Evolutionary conservation across 139 green algal genomes (phyloP).

Genomic region (Bryopsis sp.): DNA sequence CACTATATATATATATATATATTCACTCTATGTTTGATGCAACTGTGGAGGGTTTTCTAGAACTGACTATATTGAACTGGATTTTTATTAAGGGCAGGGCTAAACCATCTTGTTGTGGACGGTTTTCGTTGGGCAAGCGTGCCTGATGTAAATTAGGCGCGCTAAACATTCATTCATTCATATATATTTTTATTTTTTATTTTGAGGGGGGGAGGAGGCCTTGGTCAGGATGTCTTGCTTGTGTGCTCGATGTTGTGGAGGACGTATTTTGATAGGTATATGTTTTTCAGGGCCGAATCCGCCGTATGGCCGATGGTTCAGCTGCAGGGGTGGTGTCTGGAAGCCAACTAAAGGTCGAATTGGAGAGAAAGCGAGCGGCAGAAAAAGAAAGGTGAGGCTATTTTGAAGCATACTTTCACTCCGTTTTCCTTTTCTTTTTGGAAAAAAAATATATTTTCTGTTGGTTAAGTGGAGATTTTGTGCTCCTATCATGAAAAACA

Average conservation of each 20-base stretch:
- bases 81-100: too few species aligned
- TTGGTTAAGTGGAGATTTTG: background rate
- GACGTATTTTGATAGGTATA: background rate
- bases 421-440: background rate
- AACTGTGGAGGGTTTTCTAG: too few species aligned
- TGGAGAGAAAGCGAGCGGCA: constrained; percentile 3
- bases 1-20: too few species aligned
- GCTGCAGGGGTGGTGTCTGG: background rate
- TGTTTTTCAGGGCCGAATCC: background rate
- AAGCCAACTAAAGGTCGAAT: background rate
- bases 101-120: background rate
- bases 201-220: background rate
- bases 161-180: too few species aligned
- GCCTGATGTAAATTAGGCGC: too few species aligned
- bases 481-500: background rate
- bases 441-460: background rate
- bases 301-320: constrained; percentile 6
- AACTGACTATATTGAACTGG: too few species aligned
- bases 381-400: constrained; percentile 16
- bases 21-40: too few species aligned
- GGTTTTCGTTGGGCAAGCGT: too few species aligned
- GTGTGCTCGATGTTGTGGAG: too few species aligned
- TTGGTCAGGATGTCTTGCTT: background rate
- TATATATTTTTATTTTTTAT: too few species aligned
- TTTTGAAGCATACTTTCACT: constrained; percentile 1